Conservation (phyloP, 192 early-diverging fungal species). For the Bifiguratus adelaidae region DNA sequence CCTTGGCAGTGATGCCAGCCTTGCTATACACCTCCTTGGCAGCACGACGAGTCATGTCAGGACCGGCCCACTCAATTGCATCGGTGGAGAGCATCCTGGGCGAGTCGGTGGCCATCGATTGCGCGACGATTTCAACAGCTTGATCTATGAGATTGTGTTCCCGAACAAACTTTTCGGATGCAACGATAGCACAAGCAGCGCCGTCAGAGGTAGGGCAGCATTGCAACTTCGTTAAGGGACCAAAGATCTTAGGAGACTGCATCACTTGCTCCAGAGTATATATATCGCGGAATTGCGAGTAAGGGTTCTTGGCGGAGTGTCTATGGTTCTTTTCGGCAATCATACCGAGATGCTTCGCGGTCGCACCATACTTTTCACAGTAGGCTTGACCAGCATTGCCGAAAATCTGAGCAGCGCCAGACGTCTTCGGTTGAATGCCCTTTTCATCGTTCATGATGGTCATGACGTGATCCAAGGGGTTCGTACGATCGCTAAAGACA, state of each 20-base stretch:
- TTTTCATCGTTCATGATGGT: constrained; percentile 42
- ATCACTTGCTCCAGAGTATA: constrained; percentile 53
- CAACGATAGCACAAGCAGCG: constrained; percentile 50
- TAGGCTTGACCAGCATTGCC: constrained; percentile 65
- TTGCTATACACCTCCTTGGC: constrained; percentile 36
- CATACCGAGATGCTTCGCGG: constrained; percentile 40
- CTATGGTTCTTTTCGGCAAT: constrained; percentile 70
- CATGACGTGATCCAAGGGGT: constrained; percentile 48
- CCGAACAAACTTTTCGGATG: constrained; percentile 52
- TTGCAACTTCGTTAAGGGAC: constrained; percentile 63
- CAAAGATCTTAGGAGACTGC: constrained; percentile 48
- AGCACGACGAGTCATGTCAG: constrained; percentile 62
- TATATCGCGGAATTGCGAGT: constrained; percentile 56
- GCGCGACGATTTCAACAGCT: constrained; percentile 56
- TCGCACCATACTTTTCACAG: constrained; percentile 50
- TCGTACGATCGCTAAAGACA: constrained; percentile 44
- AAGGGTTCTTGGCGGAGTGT: constrained; percentile 57
- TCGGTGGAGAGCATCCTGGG: constrained; percentile 33
- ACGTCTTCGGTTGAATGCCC: constrained; percentile 37
- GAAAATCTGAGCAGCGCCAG: constrained; percentile 60
- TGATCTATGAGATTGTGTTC: constrained; percentile 47
- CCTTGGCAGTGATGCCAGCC: constrained; percentile 45
- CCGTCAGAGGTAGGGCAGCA: constrained; percentile 72
- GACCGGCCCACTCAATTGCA: constrained; percentile 48
- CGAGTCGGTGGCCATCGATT: constrained; percentile 65